Evolutionary conservation across 176 grass and related monocot species (phyloP).

Genomic region (Eleusine indica): DNA sequence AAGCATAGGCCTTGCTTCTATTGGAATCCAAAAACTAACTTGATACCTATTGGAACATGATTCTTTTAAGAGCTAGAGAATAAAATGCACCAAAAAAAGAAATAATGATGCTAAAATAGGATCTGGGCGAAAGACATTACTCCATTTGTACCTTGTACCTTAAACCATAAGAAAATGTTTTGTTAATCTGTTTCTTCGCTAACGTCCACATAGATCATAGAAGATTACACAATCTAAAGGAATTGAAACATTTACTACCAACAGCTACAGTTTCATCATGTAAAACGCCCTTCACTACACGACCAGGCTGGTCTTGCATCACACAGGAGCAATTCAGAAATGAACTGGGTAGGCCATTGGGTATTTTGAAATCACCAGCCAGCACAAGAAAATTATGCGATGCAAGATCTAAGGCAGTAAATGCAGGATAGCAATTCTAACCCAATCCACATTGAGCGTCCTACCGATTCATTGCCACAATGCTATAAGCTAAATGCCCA

Average conservation of each 20-base stretch:
- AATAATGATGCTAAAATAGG: not conserved
- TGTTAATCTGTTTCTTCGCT: not conserved
- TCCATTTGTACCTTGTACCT: not conserved
- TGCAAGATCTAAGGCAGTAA: not conserved
- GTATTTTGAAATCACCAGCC: not conserved
- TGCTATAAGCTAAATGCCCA: not conserved
- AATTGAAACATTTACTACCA: not conserved
- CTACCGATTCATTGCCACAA: not conserved
- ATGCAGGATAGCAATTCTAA: not conserved
- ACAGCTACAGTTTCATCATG: not conserved
- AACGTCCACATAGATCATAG: not conserved
- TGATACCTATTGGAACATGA: not conserved
- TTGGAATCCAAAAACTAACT: not conserved
- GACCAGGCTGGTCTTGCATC: not conserved
- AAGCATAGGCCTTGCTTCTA: not conserved
- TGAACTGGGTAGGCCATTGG: not conserved
- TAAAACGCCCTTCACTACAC: not conserved
- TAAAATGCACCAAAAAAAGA: not conserved
- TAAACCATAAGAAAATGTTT: not conserved
- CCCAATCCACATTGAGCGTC: not conserved
- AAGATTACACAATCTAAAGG: not conserved
- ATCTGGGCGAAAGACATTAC: not conserved
- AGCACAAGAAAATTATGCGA: not conserved
- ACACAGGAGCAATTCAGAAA: not conserved
- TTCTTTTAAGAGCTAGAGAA: not conserved